These are phyloP conservation scores for Xylaria sp. DNA, from an alignment of 2,329 filamentous ascomycete species.

Conservation along the genomic window DNA sequence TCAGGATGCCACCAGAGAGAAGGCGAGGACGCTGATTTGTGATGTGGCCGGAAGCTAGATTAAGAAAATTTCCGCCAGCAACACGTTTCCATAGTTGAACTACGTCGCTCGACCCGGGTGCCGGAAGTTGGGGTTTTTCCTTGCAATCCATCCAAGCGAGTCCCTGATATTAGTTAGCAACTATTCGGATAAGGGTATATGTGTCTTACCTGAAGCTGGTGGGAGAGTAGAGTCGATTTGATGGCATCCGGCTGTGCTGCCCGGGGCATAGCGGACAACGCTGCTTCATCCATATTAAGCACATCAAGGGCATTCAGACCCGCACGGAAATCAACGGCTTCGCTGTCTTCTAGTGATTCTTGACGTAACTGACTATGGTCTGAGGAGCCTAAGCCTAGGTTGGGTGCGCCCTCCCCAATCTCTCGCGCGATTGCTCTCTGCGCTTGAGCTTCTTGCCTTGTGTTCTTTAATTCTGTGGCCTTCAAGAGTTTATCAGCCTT, in stretches of 20 bases:
- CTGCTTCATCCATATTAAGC: conserved; percentile 72
- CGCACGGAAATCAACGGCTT: conserved; percentile 70
- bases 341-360: conserved; percentile 68
- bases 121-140: conserved; percentile 72
- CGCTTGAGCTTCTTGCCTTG: conserved; percentile 58
- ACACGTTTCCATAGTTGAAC: conserved; percentile 79
- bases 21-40: conserved; percentile 63
- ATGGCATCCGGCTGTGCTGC: conserved; percentile 71
- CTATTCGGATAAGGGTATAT: not conserved
- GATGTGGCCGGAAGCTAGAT: conserved; percentile 74
- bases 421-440: conserved; percentile 52
- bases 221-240: conserved; percentile 72
- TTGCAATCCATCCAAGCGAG: conserved; percentile 81
- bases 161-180: conserved; percentile 58
- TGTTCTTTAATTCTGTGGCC: conserved; percentile 60
- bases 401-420: conserved; percentile 47
- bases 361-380: conserved; percentile 55
- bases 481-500: conserved; percentile 68
- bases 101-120: conserved; percentile 60
- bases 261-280: conserved; percentile 73
- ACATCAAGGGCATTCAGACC: conserved; percentile 69
- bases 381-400: conserved; percentile 40
- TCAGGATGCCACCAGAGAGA: conserved; percentile 81
- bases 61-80: conserved; percentile 57
- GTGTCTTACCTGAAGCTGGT: conserved; percentile 67